Base-by-base conservation (phyloP, 805 yeast species). In the Alloascoidea hylecoeti region DNA sequence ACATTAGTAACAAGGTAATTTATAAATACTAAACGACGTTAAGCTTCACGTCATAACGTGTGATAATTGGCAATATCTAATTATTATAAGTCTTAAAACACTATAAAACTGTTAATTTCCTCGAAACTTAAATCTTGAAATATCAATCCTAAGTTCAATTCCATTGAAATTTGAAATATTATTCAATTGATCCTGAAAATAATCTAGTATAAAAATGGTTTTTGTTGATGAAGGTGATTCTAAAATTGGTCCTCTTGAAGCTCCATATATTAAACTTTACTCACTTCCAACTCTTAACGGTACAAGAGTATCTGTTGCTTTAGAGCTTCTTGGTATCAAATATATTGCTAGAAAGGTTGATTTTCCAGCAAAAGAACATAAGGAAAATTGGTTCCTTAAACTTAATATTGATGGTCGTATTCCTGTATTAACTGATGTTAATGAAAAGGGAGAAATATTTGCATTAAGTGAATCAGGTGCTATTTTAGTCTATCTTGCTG, bases 371-470 rank as follows among this genome's bases (percentile, higher is more conserved):
- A 54, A 56, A 33, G 70, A 53, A 33, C 77, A 73, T 41, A 75
- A 75, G 49, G 67, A 69, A 44, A 70, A 63, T 4, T 70, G 78
- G 76, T 77, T 60, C 45, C 49, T 72, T 37, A 59, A 67, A 39
- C 52, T 72, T 48, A 73, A 75, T 51, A 75, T 78, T 15, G 75
- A 76, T 46, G 82, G 84, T 3, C 59, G 74, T 46, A 69, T 78
- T 37, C 84, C 85, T 17, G 63, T 75, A 0, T 52, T 78, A 27
- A 58, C 51, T 28, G 64, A 61, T 36, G 30, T n/a, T 9, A 49
- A 53, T 34, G 41, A 48, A 3, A 38, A 64, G 3, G 76, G 74
- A 3, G 53, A 66, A 33, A 51, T 51, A 4, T 60, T 61, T 18
- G 56, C 68, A 16, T 49, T 78, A 17, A 64, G 66, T 45, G 83